phyloP scores from a whole-genome alignment of 1,284 basidiomycete genomes.

The Somion occarium region DNA sequence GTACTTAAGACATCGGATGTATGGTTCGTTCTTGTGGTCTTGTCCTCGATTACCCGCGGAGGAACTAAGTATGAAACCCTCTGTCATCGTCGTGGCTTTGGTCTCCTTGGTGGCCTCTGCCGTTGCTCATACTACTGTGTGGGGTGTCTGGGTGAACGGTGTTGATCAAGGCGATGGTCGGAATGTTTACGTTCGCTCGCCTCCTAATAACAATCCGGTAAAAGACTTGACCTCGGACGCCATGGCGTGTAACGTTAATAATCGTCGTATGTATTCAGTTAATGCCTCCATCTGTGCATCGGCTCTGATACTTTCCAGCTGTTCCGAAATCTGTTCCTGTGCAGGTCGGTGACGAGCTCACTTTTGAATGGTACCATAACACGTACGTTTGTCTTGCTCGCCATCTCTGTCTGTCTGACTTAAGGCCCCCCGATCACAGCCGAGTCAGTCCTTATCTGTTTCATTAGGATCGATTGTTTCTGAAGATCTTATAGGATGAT shows the following conservation, averaged over 20 bases:
- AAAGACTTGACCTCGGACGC: slow-evolving; percentile 7
- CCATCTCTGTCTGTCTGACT: neutral
- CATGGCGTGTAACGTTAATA: slow-evolving; percentile 13
- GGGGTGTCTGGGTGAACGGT: slow-evolving; percentile 13
- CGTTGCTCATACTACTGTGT: slow-evolving; percentile 12
- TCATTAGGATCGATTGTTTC: neutral
- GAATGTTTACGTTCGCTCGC: slow-evolving; percentile 11
- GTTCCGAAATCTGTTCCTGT: slow-evolving; percentile 9
- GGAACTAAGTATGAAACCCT: slow-evolving; percentile 4
- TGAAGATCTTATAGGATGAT: slow-evolving; percentile 1
- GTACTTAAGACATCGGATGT: no score
- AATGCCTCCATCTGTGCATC: neutral
- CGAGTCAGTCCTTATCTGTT: neutral
- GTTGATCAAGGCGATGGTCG: slow-evolving; percentile 13
- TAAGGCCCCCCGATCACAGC: neutral
- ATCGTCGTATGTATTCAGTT: slow-evolving; percentile 7
- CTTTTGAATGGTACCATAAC: slow-evolving; percentile 15
- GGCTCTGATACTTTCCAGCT: neutral
- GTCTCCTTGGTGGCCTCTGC: slow-evolving; percentile 2
- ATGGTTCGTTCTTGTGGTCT: no score
- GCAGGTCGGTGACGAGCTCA: slow-evolving; percentile 6
- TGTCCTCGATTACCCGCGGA: no score
- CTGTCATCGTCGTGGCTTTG: neutral
- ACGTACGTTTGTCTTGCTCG: slow-evolving; percentile 4
- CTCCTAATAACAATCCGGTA: slow-evolving; percentile 13